Conservation (phyloP, 2,329 filamentous ascomycete genomes). For the Apiospora arundinis region DNA sequence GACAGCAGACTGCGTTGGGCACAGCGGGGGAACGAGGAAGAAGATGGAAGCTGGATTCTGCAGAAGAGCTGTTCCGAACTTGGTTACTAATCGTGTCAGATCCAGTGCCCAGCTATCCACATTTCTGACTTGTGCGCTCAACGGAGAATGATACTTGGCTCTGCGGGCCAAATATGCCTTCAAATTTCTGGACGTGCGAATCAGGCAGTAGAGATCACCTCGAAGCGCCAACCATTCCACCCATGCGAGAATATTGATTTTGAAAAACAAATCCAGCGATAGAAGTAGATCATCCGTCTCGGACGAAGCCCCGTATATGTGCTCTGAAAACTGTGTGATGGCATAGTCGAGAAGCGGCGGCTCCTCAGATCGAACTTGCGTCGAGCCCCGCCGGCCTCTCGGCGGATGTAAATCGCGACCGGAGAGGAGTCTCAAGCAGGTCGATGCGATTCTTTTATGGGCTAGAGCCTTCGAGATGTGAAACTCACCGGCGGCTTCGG, state of each 20-base stretch:
- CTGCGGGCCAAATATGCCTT: neutral
- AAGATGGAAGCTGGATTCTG: neutral
- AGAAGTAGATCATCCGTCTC: neutral
- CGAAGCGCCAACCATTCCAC: neutral
- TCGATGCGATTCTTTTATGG: neutral
- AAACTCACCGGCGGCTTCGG: neutral
- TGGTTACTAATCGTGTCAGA: neutral
- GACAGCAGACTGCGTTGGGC: neutral
- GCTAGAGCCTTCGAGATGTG: neutral
- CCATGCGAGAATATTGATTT: neutral
- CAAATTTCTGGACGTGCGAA: neutral
- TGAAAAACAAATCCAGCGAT: neutral
- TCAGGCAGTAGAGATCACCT: neutral
- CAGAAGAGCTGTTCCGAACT: neutral
- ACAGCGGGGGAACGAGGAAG: neutral
- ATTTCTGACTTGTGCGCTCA: neutral
- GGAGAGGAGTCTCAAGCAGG: neutral
- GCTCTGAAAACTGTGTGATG: neutral
- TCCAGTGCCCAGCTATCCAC: neutral
- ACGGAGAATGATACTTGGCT: neutral
- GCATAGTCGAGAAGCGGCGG: neutral
- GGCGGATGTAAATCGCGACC: neutral
- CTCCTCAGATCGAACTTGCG: neutral
- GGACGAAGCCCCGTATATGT: neutral
- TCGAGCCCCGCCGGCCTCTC: neutral